Percentiles rank a stretch among this genome's conserved stretches.
phyloP scores from a whole-genome alignment of 495 filamentous ascomycete genomes.

The Astrothelium macrocarpum region DNA sequence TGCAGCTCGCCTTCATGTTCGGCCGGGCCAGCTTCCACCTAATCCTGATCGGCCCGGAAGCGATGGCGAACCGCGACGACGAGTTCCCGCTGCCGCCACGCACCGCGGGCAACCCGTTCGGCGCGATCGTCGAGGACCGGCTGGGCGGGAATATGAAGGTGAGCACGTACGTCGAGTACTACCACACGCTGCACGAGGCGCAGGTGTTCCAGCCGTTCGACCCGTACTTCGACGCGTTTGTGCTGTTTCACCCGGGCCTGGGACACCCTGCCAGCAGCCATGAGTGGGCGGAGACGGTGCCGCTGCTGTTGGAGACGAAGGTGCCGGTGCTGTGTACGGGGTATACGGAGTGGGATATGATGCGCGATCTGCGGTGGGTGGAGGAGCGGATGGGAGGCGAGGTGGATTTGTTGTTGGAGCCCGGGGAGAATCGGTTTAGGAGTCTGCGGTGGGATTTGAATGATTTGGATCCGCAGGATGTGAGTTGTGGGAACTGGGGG shows the following conservation, averaged over 20 bases:
- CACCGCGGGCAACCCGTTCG: conserved; percentile 78
- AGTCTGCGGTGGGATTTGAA: conserved; percentile 97
- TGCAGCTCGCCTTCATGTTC: conserved; percentile 85
- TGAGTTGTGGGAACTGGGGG: conserved; percentile 94
- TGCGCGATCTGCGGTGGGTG: conserved; percentile 83
- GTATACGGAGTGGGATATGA: conserved; percentile 91
- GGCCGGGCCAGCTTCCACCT: conserved; percentile 70
- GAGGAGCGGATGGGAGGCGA: conserved; percentile 73
- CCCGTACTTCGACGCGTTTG: conserved; percentile 93
- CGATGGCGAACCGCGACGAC: conserved; percentile 78
- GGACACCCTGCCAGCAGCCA: conserved; percentile 86
- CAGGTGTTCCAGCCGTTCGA: conserved; percentile 86
- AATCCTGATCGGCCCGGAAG: conserved; percentile 92
- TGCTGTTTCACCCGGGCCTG: conserved; percentile 91
- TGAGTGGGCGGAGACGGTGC: conserved; percentile 88
- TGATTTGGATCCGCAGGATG: conserved; percentile 86
- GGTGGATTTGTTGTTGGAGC: conserved; percentile 83
- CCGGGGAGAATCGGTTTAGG: conserved; percentile 87
- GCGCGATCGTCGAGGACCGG: conserved; percentile 81
- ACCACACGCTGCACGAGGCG: conserved; percentile 88
- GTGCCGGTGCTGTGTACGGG: conserved; percentile 86
- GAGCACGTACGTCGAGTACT: conserved; percentile 94
- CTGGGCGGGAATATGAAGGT: conserved; percentile 83
- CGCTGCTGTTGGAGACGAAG: conserved; percentile 86
- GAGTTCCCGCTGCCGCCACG: conserved; percentile 86